phyloP scores from a whole-genome alignment of 2,329 filamentous ascomycete species.

The Beauveria pseudobassiana region DNA sequence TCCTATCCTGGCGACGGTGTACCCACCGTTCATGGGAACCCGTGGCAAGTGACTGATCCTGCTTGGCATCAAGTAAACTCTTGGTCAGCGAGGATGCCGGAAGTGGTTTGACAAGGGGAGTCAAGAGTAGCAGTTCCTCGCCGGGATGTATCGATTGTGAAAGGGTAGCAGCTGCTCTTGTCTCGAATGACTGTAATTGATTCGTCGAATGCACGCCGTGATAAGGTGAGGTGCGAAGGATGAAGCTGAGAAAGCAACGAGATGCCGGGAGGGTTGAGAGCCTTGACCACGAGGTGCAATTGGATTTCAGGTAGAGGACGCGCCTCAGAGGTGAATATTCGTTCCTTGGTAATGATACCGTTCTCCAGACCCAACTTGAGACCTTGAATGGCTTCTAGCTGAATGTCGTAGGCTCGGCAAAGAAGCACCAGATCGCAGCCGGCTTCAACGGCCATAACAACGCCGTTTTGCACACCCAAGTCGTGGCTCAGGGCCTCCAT shows the following conservation, averaged over 20 bases:
- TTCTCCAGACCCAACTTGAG: slow-evolving; percentile 86
- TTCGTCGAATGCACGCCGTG: slow-evolving; percentile 78
- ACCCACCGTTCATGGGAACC: slow-evolving; percentile 47
- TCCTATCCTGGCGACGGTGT: slow-evolving; percentile 49
- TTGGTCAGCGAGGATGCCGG: slow-evolving; percentile 80
- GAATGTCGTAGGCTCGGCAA: slow-evolving; percentile 79
- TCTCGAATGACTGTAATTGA: slow-evolving; percentile 92
- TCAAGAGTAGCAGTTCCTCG: slow-evolving; percentile 83
- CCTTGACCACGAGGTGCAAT: slow-evolving; percentile 84
- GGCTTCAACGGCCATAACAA: slow-evolving; percentile 94
- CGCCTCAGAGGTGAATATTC: slow-evolving; percentile 74
- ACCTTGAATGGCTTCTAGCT: slow-evolving; percentile 85
- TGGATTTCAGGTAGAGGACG: slow-evolving; percentile 72
- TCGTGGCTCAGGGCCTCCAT: slow-evolving; percentile 96
- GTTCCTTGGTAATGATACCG: slow-evolving; percentile 73
- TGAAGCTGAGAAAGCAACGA: slow-evolving; percentile 72
- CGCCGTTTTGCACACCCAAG: slow-evolving; percentile 93
- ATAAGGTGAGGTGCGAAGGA: slow-evolving; percentile 71
- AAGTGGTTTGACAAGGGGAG: slow-evolving; percentile 84
- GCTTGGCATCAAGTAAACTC: slow-evolving; percentile 52
- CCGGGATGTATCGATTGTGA: slow-evolving; percentile 73
- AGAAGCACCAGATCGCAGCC: slow-evolving; percentile 88
- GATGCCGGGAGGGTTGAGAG: slow-evolving; percentile 78
- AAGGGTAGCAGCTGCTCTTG: slow-evolving; percentile 76
- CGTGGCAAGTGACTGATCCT: slow-evolving; percentile 25